Conservation (phyloP, 2,329 filamentous ascomycete genomes). For the Epichloe gansuensis region DNA sequence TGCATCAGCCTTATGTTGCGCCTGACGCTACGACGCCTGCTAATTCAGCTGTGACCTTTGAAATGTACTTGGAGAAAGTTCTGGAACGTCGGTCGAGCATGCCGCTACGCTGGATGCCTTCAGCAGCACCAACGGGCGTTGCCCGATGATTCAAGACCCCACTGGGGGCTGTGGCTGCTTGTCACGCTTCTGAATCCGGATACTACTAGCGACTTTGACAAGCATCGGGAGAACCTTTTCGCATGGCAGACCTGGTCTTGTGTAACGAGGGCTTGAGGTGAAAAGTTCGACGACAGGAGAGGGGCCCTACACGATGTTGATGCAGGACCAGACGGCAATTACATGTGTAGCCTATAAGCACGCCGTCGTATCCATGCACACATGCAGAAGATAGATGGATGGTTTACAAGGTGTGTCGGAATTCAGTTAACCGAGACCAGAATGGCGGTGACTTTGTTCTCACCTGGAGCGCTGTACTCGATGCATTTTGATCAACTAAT, state of each 20-base stretch:
- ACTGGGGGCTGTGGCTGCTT: not conserved
- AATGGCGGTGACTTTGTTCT: conserved; percentile 4
- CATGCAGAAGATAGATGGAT: conserved; percentile 1
- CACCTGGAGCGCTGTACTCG: not conserved
- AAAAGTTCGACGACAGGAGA: not conserved
- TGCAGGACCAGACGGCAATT: not conserved
- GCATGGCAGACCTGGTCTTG: conserved; percentile 5
- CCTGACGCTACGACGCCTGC: not conserved
- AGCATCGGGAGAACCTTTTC: conserved; percentile 2
- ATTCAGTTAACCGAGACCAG: conserved; percentile 5
- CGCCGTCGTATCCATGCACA: not conserved
- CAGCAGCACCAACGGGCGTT: not conserved
- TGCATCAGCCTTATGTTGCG: not conserved
- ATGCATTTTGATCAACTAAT: not conserved
- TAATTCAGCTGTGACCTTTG: not conserved
- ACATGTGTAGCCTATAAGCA: not conserved
- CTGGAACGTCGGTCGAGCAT: conserved; percentile 1
- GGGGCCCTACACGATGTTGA: conserved; percentile 2
- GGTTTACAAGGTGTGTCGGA: not conserved
- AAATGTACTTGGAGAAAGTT: not conserved
- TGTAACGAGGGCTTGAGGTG: conserved; percentile 1
- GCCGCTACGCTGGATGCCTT: not conserved
- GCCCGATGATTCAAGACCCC: not conserved
- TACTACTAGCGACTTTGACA: conserved; percentile 6
- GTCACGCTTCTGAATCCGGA: conserved; percentile 4